Conservation (phyloP, 805 yeast genomes). For the Metschnikowia gelsemii region DNA sequence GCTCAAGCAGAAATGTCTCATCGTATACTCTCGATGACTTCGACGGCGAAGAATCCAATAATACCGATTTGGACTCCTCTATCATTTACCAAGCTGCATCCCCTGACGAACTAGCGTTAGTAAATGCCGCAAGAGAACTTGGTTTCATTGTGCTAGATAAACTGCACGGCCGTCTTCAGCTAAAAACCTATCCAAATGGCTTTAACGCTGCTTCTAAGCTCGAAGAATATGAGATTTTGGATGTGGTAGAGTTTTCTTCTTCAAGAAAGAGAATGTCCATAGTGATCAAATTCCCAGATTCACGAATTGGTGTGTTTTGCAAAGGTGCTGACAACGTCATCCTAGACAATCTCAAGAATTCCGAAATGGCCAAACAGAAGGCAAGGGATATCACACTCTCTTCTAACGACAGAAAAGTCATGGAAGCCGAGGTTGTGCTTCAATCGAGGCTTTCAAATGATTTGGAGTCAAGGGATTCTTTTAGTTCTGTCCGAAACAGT, state of each 20-base stretch:
- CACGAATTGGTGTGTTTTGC: constrained; percentile 71
- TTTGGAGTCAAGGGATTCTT: constrained; percentile 31
- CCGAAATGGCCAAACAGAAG: constrained; percentile 60
- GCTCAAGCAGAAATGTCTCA: constrained; percentile 12
- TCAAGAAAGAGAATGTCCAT: constrained; percentile 92
- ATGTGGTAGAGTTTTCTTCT: constrained; percentile 82
- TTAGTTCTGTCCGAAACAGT: constrained; percentile 33
- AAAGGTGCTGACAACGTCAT: constrained; percentile 96
- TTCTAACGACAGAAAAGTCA: constrained; percentile 61
- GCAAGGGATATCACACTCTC: constrained; percentile 59
- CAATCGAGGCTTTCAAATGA: constrained; percentile 50
- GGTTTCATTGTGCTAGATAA: constrained; percentile 83
- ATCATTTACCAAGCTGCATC: constrained; percentile 90
- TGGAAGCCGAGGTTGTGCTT: constrained; percentile 74
- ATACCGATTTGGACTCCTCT: constrained; percentile 37
- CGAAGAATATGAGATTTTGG: constrained; percentile 73
- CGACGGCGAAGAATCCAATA: constrained; percentile 12
- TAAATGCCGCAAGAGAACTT: constrained; percentile 91
- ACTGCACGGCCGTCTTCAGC: constrained; percentile 54
- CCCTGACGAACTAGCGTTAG: constrained; percentile 93
- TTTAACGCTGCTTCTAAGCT: constrained; percentile 60
- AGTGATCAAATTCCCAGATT: constrained; percentile 74
- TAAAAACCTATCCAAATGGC: constrained; percentile 84
- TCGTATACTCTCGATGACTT: constrained; percentile 24
- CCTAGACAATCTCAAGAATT: constrained; percentile 63